Conservation (phyloP, 2,329 filamentous ascomycete species). For the Zasmidium angulare region DNA sequence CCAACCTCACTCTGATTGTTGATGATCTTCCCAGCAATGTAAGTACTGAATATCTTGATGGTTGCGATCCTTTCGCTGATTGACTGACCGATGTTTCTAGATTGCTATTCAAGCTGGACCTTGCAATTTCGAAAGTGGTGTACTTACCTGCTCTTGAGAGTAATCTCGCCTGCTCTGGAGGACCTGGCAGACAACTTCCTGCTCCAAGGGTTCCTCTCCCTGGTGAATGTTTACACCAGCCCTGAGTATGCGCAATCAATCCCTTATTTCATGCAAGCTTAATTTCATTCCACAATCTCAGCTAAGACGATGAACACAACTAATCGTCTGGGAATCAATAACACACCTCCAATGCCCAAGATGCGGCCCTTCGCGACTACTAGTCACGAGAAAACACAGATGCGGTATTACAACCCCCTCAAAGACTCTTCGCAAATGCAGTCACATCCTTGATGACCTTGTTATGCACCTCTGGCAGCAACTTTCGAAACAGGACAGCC, state of each 20-base stretch:
- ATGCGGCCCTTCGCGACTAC: too few species aligned
- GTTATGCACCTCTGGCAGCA: slow-evolving; percentile 28
- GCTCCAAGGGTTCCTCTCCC: too few species aligned
- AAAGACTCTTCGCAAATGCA: slow-evolving; percentile 28
- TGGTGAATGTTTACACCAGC: too few species aligned
- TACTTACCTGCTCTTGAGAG: not conserved
- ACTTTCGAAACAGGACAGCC: slow-evolving; percentile 25
- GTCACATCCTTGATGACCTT: slow-evolving; percentile 24
- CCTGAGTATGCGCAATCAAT: too few species aligned
- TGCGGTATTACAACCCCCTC: not conserved
- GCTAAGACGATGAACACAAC: too few species aligned
- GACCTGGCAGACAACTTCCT: too few species aligned
- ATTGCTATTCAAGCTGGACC: not conserved
- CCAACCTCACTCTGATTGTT: not conserved
- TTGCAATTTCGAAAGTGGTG: not conserved
- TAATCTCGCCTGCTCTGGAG: not conserved
- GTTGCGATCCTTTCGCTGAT: not conserved
- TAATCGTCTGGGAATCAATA: too few species aligned
- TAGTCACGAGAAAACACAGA: not conserved
- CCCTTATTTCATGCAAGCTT: too few species aligned
- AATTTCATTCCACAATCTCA: too few species aligned
- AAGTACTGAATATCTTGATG: not conserved
- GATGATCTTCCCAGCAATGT: not conserved
- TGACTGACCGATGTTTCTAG: not conserved
- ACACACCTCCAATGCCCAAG: too few species aligned